These are phyloP conservation scores for Euphorbia schlechtendalii DNA, from an alignment of 441 rosid genomes.

Conservation along the genomic window DNA sequence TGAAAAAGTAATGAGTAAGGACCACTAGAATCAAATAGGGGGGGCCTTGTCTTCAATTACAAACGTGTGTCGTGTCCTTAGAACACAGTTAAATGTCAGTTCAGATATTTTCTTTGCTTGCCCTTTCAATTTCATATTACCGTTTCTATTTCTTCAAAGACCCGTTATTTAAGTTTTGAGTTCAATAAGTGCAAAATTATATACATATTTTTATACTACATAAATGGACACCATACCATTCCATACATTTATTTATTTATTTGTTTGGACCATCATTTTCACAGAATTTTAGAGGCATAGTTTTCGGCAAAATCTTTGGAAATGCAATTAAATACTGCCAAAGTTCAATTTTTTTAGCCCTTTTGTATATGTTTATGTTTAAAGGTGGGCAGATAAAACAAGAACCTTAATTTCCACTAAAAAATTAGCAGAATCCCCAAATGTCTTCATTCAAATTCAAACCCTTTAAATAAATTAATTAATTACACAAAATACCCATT, in stretches of 20 bases:
- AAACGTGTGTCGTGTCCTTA: no score
- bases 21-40: no score
- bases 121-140: no score
- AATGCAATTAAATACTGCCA: background rate
- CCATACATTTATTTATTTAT: background rate
- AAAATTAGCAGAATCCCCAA: conserved; percentile 1
- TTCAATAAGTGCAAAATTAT: no score
- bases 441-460: background rate
- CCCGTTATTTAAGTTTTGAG: no score
- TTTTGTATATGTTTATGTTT: background rate
- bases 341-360: background rate
- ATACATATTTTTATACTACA: no score
- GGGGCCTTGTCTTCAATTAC: no score
- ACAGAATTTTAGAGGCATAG: background rate
- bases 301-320: background rate
- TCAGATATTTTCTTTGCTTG: no score
- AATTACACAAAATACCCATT: background rate
- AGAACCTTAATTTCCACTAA: conserved; percentile 9
- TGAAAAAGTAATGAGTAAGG: no score
- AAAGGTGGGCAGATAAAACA: background rate
- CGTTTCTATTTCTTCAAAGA: no score
- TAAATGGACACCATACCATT: background rate
- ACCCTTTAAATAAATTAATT: background rate
- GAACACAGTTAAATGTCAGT: no score
- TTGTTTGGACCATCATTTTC: no score